Evolutionary conservation across 2,329 filamentous ascomycete genomes (phyloP).

Genomic region (Fusarium neocosmosporiellum): DNA sequence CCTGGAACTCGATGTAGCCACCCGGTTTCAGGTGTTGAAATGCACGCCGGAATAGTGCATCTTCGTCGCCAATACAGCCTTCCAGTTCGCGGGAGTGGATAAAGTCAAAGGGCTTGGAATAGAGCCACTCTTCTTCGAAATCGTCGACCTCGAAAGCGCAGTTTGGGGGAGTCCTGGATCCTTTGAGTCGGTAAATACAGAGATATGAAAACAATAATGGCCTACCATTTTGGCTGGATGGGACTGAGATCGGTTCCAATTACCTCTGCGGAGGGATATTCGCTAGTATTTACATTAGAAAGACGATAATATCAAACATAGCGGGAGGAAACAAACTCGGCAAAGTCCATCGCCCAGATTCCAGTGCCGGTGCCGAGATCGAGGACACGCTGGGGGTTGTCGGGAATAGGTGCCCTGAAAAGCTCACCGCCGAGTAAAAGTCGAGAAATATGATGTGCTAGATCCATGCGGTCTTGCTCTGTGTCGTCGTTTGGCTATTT

Average conservation of each 20-base stretch:
- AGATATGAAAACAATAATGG: background rate
- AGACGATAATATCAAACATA: background rate
- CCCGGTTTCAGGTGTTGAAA: slow-evolving; percentile 21
- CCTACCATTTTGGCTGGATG: slow-evolving; percentile 31
- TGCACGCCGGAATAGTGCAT: slow-evolving; percentile 17
- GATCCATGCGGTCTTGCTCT: slow-evolving; percentile 29
- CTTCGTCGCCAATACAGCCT: slow-evolving; percentile 27
- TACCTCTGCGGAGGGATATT: slow-evolving; percentile 28
- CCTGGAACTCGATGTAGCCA: slow-evolving; percentile 25
- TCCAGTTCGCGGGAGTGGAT: slow-evolving; percentile 34
- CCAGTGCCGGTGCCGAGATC: slow-evolving; percentile 5
- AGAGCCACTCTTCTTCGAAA: slow-evolving; percentile 30
- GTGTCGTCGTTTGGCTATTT: slow-evolving; percentile 30
- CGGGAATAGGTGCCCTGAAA: slow-evolving; percentile 11
- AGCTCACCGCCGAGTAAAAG: slow-evolving; percentile 22
- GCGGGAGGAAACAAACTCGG: slow-evolving; percentile 13
- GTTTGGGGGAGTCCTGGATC: slow-evolving; percentile 17
- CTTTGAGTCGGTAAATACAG: background rate
- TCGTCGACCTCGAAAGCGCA: slow-evolving; percentile 30
- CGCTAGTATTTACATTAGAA: background rate
- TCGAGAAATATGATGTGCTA: slow-evolving; percentile 31
- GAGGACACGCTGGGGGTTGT: slow-evolving; percentile 18
- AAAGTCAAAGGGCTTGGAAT: slow-evolving; percentile 28
- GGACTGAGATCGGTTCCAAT: slow-evolving; percentile 33
- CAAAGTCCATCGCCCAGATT: slow-evolving; percentile 35